Evolutionary conservation across 805 yeast genomes (phyloP).

Genomic region (Limtongia smithiae): DNA sequence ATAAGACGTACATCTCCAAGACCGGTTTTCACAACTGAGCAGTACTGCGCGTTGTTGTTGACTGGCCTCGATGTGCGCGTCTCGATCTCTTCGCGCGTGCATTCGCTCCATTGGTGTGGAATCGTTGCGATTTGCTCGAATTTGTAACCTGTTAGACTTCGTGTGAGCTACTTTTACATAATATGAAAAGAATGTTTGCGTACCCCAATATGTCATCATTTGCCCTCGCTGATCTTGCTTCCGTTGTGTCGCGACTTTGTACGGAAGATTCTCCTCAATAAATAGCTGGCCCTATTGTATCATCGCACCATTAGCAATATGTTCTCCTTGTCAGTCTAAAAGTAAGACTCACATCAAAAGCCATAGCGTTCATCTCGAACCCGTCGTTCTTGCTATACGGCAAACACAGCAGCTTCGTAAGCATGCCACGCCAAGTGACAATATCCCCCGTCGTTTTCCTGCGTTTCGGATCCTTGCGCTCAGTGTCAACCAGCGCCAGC

Average conservation of each 20-base stretch:
- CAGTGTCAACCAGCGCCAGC: conserved; percentile 53
- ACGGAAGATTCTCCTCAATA: conserved; percentile 40
- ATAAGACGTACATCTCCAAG: conserved; percentile 67
- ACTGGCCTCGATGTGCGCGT: conserved; percentile 57
- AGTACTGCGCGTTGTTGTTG: conserved; percentile 70
- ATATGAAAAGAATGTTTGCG: neutral
- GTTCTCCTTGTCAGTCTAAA: conserved; percentile 35
- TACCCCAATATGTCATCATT: conserved; percentile 37
- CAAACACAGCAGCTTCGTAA: conserved; percentile 67
- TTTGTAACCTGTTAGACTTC: conserved; percentile 65
- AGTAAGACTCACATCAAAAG: conserved; percentile 49
- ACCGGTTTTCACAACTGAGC: conserved; percentile 79
- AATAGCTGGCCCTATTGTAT: conserved; percentile 40
- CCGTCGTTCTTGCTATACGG: conserved; percentile 59
- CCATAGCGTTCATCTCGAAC: conserved; percentile 58
- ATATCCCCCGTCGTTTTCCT: conserved; percentile 55
- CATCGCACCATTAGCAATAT: neutral
- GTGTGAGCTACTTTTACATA: neutral
- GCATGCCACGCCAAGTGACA: conserved; percentile 79
- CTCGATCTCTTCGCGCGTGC: conserved; percentile 65
- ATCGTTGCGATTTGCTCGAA: conserved; percentile 79
- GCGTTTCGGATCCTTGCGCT: conserved; percentile 41
- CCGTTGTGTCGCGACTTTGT: conserved; percentile 28
- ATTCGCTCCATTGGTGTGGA: conserved; percentile 68
- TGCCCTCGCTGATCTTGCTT: conserved; percentile 30